These are phyloP conservation scores for Fusarium sp. DNA, from an alignment of 2,329 filamentous ascomycete species.

Conservation along the genomic window DNA sequence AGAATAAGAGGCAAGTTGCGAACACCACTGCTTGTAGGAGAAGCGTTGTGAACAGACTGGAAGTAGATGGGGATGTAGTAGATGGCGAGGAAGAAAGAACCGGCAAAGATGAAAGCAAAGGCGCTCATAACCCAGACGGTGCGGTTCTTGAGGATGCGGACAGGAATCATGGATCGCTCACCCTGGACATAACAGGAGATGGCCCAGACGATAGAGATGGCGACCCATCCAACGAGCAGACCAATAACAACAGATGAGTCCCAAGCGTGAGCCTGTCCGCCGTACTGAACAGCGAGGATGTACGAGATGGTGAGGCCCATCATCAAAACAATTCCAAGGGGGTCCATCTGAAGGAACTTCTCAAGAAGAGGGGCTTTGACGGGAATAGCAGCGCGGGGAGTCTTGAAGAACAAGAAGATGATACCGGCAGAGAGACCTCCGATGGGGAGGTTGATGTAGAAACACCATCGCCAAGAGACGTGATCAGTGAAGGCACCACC, in stretches of 20 bases:
- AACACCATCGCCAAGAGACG: constrained; percentile 53
- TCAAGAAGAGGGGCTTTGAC: constrained; percentile 50
- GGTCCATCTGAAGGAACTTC: constrained; percentile 61
- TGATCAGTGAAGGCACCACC: constrained; percentile 52
- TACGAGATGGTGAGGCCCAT: constrained; percentile 56
- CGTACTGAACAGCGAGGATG: constrained; percentile 60
- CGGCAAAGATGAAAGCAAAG: constrained; percentile 55
- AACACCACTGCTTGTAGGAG: constrained; percentile 54
- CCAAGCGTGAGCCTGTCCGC: constrained; percentile 57
- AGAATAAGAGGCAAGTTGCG: constrained; percentile 58
- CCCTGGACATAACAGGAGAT: constrained; percentile 53
- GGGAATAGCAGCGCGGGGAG: constrained; percentile 52
- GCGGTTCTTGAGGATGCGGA: constrained; percentile 51
- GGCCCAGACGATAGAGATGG: constrained; percentile 49
- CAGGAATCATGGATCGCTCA: constrained; percentile 57
- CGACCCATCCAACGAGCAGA: constrained; percentile 53
- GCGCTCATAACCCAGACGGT: constrained; percentile 50
- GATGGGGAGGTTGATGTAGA: constrained; percentile 53
- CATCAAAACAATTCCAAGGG: constrained; percentile 55
- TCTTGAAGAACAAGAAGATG: constrained; percentile 55
- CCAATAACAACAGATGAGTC: constrained; percentile 53
- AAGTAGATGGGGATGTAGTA: constrained; percentile 61
- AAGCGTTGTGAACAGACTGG: constrained; percentile 53
- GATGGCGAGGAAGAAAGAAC: constrained; percentile 56
- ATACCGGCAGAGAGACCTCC: constrained; percentile 48